Base-by-base conservation (phyloP, 495 filamentous ascomycete species). In the Xylaria flabelliformis region DNA sequence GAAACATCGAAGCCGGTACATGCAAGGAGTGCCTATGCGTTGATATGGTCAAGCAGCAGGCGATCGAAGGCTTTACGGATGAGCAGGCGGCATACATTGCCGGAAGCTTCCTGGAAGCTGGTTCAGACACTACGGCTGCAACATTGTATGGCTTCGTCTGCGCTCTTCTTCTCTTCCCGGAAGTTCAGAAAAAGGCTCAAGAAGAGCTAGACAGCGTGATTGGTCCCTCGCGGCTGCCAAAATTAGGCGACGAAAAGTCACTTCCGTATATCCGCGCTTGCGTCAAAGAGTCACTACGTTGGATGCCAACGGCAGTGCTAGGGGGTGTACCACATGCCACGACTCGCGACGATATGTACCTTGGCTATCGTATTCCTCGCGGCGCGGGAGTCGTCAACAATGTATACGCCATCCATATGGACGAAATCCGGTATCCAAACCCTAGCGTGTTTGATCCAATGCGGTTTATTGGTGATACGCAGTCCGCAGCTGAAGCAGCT, bases 241-340 rank as follows among this genome's bases (percentile, higher is more conserved):
- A 1, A 15, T 26, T 56, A 56, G 51, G 32, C 24, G 24, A 56
- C 24, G 51, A 56, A 24, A 5, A 8, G 0, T 42, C 21, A 0
- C 80, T 90, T 15, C 88, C 86, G 15, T 90, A 89, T 75, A 81
- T 85, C 64, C 75, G 72, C 61, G 80, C 76, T 6, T 80, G 85
- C 42, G 80, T 87, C 70, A 89, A 88, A 75, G 89, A 91, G 74
- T 82, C 82, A 10, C 81, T 91, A 21, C 83, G 89, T 70, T 91
- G 88, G 88, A 80, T 86, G 64, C 89, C 89, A 26, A 84, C 87
- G 63, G 84, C 84, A 86, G 39, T 56, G 24, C 77, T 86, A 69
- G 88, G 88, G 58, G 76, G 56, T 21, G 34, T 91, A 13, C 86
- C 89, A 0, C 90, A 93, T 75, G 77, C 80, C 5, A 80, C 83